These are phyloP conservation scores for Penicillium verrucosum DNA, from an alignment of 2,329 filamentous ascomycete genomes.

Conservation along the genomic window DNA sequence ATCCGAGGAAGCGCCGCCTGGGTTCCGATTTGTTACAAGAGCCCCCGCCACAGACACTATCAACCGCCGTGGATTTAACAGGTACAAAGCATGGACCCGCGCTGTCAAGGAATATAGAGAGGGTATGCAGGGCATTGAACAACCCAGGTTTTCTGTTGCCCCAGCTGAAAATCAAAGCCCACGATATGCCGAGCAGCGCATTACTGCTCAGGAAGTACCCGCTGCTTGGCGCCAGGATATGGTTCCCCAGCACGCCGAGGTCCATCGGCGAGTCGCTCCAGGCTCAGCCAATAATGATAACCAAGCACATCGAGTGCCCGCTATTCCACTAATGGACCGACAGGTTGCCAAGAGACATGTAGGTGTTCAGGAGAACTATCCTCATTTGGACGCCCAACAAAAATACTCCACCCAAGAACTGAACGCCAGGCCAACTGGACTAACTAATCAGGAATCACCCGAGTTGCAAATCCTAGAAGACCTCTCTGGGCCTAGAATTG, in stretches of 20 bases:
- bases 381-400: conserved; percentile 10
- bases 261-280: conserved; percentile 14
- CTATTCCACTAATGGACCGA: conserved; percentile 10
- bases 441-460: conserved; percentile 28
- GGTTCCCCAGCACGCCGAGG: conserved; percentile 11
- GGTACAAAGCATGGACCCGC: conserved; percentile 48
- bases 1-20: conserved; percentile 37
- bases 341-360: conserved; percentile 9
- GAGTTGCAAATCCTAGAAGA: conserved; percentile 20
- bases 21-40: conserved; percentile 37
- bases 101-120: conserved; percentile 42
- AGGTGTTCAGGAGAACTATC: conserved; percentile 13
- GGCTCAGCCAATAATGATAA: conserved; percentile 14
- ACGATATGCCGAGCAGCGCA: conserved; percentile 19
- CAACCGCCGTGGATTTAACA: conserved; percentile 45
- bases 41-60: conserved; percentile 33
- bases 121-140: conserved; percentile 19
- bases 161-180: conserved; percentile 17
- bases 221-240: conserved; percentile 12
- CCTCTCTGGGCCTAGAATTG: conserved; percentile 16
- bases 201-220: conserved; percentile 16
- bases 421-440: conserved; percentile 13
- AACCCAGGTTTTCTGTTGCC: conserved; percentile 8
- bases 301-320: conserved; percentile 6
- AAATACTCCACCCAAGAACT: conserved; percentile 8